Conservation (phyloP, 331 rosid genomes). For the Ulmus americana region DNA sequence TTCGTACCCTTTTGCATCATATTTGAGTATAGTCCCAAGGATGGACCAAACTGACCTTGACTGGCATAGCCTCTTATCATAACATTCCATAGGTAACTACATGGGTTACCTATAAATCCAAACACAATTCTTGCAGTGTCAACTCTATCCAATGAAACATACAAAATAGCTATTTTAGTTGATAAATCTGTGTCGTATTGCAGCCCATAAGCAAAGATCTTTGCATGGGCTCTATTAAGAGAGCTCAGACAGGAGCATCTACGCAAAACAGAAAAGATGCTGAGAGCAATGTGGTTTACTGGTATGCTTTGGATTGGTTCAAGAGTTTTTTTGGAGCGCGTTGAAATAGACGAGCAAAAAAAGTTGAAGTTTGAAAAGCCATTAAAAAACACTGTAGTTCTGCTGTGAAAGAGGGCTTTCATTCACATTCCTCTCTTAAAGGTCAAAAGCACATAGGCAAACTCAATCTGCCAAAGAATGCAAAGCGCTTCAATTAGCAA, state of each 20-base stretch:
- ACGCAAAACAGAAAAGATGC: conserved; percentile 4
- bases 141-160: conserved; percentile 12
- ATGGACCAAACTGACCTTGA: background rate
- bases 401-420: too few species aligned
- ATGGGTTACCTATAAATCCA: background rate
- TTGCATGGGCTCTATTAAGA: conserved; percentile 23
- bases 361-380: too few species aligned
- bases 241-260: conserved; percentile 4
- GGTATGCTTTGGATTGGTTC: too few species aligned
- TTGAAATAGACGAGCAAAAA: too few species aligned
- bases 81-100: conserved; percentile 22
- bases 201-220: conserved; percentile 6
- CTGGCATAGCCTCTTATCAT: conserved; percentile 19
- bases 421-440: too few species aligned
- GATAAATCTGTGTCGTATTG: conserved; percentile 10
- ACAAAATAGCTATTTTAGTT: conserved; percentile 16
- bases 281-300: background rate
- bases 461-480: too few species aligned
- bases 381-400: too few species aligned
- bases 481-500: too few species aligned
- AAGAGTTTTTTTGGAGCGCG: too few species aligned
- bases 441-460: too few species aligned
- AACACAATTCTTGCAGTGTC: conserved; percentile 6
- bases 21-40: conserved; percentile 10
- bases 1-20: conserved; percentile 14